Evolutionary conservation across 164 flowering plant species (phyloP).

Genomic region (Vitis cinerea): DNA sequence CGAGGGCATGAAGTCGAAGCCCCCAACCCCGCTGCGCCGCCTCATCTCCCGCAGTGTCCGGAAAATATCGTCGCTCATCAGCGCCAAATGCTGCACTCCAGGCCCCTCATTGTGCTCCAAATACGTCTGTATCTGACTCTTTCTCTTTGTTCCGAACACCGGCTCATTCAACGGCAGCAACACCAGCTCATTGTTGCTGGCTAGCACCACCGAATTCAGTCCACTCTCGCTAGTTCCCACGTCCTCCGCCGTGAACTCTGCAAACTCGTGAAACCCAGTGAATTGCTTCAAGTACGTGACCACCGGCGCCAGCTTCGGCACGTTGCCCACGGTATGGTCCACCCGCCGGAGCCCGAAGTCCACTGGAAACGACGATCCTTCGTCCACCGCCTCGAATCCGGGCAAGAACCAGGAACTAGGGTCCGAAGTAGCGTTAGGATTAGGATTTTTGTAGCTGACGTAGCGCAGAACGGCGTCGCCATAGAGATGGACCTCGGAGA

Average conservation of each 20-base stretch:
- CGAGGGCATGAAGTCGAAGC: conserved; percentile 92
- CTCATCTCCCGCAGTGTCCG: conserved; percentile 83
- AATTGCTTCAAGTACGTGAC: conserved; percentile 58
- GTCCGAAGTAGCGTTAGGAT: neutral
- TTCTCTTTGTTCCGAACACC: conserved; percentile 79
- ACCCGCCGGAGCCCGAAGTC: conserved; percentile 72
- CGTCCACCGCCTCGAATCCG: conserved; percentile 48
- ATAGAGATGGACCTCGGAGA: conserved; percentile 59
- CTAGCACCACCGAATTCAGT: conserved; percentile 74
- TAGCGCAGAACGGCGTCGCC: conserved; percentile 74
- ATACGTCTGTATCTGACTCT: conserved; percentile 91
- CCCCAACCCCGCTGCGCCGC: conserved; percentile 63
- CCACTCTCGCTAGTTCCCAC: conserved; percentile 92
- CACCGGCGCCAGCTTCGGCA: conserved; percentile 55
- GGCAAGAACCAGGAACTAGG: conserved; percentile 44
- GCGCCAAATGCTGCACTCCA: conserved; percentile 86
- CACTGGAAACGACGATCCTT: conserved; percentile 24
- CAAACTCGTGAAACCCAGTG: conserved; percentile 87
- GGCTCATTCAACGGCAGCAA: conserved; percentile 88
- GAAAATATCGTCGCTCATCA: conserved; percentile 65
- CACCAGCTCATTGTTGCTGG: conserved; percentile 75
- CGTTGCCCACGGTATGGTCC: conserved; percentile 89
- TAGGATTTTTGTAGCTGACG: conserved; percentile 36
- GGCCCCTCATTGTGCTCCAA: conserved; percentile 91
- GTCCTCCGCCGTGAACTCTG: conserved; percentile 87